Conservation (phyloP, 371 early-diverging fungal genomes). For the Mucor indicus region DNA sequence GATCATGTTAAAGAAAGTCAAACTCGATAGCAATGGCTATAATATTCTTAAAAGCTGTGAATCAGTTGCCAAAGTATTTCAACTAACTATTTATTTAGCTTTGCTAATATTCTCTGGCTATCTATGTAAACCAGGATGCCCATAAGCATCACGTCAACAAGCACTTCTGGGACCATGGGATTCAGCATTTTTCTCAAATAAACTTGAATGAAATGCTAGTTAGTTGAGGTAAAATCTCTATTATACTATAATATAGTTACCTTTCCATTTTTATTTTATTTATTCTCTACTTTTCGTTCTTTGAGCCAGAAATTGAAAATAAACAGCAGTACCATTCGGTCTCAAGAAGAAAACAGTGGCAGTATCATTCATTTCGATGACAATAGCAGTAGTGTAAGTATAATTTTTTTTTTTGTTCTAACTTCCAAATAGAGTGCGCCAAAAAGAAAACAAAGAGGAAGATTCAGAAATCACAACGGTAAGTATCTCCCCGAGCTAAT, state of each 20-base stretch:
- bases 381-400: too few species aligned
- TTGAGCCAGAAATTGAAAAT: too few species aligned
- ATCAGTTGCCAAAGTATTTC: slow-evolving; percentile 1
- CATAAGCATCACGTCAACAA: slow-evolving; percentile 3
- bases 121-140: slow-evolving; percentile 4
- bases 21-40: slow-evolving; percentile 1
- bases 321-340: too few species aligned
- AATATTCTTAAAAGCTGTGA: slow-evolving; percentile 7
- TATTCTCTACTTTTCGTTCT: too few species aligned
- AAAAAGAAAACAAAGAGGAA: too few species aligned
- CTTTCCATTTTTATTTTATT: background rate
- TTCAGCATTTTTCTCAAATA: background rate
- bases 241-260: background rate
- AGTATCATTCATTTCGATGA: too few species aligned
- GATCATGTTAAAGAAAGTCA: background rate
- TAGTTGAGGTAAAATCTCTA: background rate
- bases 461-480: too few species aligned
- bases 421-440: too few species aligned
- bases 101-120: slow-evolving; percentile 1
- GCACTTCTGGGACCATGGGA: slow-evolving; percentile 1
- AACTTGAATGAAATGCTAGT: background rate
- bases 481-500: too few species aligned
- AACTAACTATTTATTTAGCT: slow-evolving; percentile 1
- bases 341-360: too few species aligned
- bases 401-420: too few species aligned